Conservation (phyloP, 352 stramenopile species). For the Globisporangium radiosum region DNA sequence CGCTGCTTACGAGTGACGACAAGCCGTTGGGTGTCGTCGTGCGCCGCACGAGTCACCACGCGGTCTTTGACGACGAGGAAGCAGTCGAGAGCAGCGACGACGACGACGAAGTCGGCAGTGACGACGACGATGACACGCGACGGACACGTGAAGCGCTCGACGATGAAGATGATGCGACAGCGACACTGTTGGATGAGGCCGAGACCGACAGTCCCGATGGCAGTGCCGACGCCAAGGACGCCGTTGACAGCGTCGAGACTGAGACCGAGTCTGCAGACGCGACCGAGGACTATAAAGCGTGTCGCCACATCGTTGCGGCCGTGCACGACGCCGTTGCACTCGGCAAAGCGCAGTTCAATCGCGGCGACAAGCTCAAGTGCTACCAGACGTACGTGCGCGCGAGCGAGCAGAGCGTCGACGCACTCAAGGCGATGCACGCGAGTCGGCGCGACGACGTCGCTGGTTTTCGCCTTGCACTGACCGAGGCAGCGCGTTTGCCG, state of each 20-base stretch:
- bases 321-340: constrained; percentile 46
- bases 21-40: constrained; percentile 5
- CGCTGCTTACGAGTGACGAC: constrained; percentile 3
- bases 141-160: not conserved
- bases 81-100: constrained; percentile 15
- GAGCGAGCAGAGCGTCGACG: constrained; percentile 32
- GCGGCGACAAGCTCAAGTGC: constrained; percentile 67
- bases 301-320: constrained; percentile 29
- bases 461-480: constrained; percentile 28
- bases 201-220: not conserved
- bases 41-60: not conserved
- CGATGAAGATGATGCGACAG: constrained; percentile 3
- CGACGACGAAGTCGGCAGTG: constrained; percentile 21
- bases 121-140: constrained; percentile 1
- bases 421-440: constrained; percentile 30
- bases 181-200: not conserved
- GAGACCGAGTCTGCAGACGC: constrained; percentile 21
- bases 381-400: constrained; percentile 56
- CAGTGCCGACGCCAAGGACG: constrained; percentile 5
- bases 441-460: constrained; percentile 24
- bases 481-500: constrained; percentile 39
- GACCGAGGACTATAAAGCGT: constrained; percentile 33
- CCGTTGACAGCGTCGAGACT: constrained; percentile 1
- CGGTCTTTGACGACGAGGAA: constrained; percentile 14
- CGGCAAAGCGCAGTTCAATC: constrained; percentile 70